phyloP scores from a whole-genome alignment of 345 rosid species.

The Fremontodendron californicum region DNA sequence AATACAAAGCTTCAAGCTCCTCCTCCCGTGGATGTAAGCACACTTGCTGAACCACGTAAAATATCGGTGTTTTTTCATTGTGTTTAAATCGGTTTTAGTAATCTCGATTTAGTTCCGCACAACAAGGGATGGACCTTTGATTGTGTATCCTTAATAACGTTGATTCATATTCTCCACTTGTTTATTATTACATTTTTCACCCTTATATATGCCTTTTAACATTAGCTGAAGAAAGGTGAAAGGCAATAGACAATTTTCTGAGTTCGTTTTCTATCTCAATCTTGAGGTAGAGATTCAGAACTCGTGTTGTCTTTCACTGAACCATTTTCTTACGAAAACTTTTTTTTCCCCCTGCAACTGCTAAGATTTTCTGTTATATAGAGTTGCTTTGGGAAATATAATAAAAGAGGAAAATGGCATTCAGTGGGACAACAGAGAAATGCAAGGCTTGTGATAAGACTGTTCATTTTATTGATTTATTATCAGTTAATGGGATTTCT shows the following conservation, averaged over 20 bases:
- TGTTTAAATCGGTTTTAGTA: too few relatives aligned
- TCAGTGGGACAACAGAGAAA: constrained; percentile 64
- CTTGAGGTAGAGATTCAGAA: neutral
- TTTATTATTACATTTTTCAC: neutral
- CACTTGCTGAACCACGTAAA: too few relatives aligned
- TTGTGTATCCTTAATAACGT: neutral
- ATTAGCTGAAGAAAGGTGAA: neutral
- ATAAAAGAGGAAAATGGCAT: constrained; percentile 35
- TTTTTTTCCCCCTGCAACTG: neutral
- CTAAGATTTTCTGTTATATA: too few relatives aligned
- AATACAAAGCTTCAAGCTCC: too few relatives aligned
- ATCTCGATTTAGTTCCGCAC: too few relatives aligned
- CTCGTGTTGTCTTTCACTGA: neutral
- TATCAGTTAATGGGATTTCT: constrained; percentile 67
- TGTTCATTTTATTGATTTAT: constrained; percentile 57
- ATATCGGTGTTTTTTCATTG: too few relatives aligned
- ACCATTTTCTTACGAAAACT: neutral
- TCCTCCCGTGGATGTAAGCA: too few relatives aligned
- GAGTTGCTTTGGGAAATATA: too few relatives aligned
- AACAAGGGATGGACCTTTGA: neutral
- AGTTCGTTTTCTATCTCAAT: neutral
- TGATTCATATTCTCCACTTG: neutral
- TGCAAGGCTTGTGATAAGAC: constrained; percentile 90
- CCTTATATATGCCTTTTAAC: neutral
- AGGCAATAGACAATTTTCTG: neutral